Conservation (phyloP, 306 rosid genomes). For the Hylodesmum podocarpum region DNA sequence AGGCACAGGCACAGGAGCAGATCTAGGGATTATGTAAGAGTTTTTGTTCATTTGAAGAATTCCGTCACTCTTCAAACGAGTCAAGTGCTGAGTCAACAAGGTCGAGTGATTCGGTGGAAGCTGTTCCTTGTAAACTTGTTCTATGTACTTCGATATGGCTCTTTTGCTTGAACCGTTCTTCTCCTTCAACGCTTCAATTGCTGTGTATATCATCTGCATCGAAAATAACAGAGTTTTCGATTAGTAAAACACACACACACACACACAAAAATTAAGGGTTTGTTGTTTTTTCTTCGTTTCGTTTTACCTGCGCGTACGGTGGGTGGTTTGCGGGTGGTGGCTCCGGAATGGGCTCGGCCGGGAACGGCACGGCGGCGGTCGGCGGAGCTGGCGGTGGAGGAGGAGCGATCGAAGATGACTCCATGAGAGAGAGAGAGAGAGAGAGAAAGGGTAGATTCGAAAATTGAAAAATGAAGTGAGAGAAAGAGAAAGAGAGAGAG, state of each 20-base stretch:
- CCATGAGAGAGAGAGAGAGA: slow-evolving; percentile 44
- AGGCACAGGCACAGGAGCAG: slow-evolving; percentile 23
- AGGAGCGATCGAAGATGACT: slow-evolving; percentile 50
- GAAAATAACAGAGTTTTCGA: background rate
- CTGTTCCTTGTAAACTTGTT: slow-evolving; percentile 52
- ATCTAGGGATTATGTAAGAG: slow-evolving; percentile 73
- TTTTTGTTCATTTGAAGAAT: slow-evolving; percentile 65
- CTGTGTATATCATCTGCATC: slow-evolving; percentile 70
- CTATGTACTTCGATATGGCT: slow-evolving; percentile 78
- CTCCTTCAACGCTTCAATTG: slow-evolving; percentile 74
- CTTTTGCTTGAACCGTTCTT: slow-evolving; percentile 74
- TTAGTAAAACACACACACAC: too few species aligned
- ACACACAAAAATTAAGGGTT: too few species aligned
- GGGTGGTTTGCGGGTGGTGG: slow-evolving; percentile 41
- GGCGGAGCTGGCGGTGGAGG: slow-evolving; percentile 7
- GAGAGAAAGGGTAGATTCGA: slow-evolving; percentile 36
- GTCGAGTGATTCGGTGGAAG: slow-evolving; percentile 55
- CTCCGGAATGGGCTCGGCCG: background rate
- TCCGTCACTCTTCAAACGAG: slow-evolving; percentile 63
- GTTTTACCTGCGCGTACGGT: slow-evolving; percentile 76
- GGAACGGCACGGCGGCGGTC: slow-evolving; percentile 28
- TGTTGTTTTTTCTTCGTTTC: background rate
- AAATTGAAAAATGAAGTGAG: slow-evolving; percentile 23
- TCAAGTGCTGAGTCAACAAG: slow-evolving; percentile 72
- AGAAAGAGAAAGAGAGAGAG: slow-evolving; percentile 17